Base-by-base conservation (phyloP, 1,139 yeast genomes). In the Yamadazyma sp. region DNA sequence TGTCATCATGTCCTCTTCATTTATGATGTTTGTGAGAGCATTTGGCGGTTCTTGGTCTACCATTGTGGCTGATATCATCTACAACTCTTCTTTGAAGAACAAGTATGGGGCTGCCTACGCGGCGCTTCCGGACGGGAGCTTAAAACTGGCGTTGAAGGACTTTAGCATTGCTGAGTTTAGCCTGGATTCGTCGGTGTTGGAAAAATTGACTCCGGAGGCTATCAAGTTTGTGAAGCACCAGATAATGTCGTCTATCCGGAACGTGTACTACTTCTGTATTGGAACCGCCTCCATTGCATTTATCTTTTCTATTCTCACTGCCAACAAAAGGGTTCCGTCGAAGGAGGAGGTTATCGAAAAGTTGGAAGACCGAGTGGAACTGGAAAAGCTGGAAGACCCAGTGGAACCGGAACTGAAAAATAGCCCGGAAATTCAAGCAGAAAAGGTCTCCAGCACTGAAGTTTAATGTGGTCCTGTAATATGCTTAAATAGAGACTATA, bases 1-100 rank as follows among this genome's bases (percentile, higher is more conserved):
- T 8, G 53, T 56, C 18, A 68, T 70, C 33, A 50, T 66, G 59
- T 55, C 70, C 6, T 66, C 73, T 3, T 53, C 67, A 3, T 58
- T 59, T 34, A 27, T 63, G 18, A 60, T 59, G 43, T 64, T 66
- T 41, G 40, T 43, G 18, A 61, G 73, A 47, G 50, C 64, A 2
- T 42, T 67, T 14, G 61, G 61, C 6, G 67, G 64, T 36, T 53
- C 73, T 3, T 24, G 67, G 20, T 56, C 64, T 11, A 54, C 64
- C 8, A 57, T 58, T 34, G 51, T 69, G 38, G 61, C 67, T 16
- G 67, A 66, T 42, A 59, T 67, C 1, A 61, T 60, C 6, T 67
- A 65, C 49, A 50, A 59, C n/a, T 36, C 68, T 0, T 46, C 70
- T 1, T 54, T 64, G 31, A 47, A 47, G 12, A 58, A 58, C 27